A percentile compares a stretch with the other conserved stretches of the same genome.
These are phyloP conservation scores for Bruguiera hainesii DNA, from an alignment of 441 rosid genomes.

Conservation along the genomic window DNA sequence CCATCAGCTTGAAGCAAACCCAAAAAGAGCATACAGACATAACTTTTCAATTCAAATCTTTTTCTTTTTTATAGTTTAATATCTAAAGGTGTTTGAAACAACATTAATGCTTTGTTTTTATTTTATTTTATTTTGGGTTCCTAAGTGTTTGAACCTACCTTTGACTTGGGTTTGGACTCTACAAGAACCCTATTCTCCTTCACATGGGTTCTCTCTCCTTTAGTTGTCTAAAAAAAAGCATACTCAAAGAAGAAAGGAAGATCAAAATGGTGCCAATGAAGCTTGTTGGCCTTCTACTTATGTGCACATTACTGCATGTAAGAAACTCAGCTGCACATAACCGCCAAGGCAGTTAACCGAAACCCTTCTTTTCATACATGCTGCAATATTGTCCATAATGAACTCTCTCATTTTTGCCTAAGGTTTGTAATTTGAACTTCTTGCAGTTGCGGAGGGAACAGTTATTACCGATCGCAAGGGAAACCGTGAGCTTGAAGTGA, in stretches of 20 bases:
- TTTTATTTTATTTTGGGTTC: constrained; percentile 21
- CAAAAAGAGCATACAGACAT: background rate
- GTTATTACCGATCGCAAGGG: too few species aligned
- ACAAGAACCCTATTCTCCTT: background rate
- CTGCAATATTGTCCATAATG: background rate
- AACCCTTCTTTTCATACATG: background rate
- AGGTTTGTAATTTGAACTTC: background rate
- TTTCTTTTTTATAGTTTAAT: background rate
- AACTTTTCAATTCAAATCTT: constrained; percentile 22
- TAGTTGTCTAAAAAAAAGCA: background rate
- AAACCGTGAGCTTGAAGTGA: background rate
- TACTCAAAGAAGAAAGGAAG: constrained; percentile 25
- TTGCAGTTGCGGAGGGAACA: background rate
- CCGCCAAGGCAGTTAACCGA: constrained; percentile 25
- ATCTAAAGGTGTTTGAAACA: too few species aligned
- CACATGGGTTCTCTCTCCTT: background rate
- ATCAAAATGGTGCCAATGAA: constrained; percentile 23
- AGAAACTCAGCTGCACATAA: constrained; percentile 19
- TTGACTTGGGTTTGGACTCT: background rate
- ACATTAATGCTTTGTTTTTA: constrained; percentile 7
- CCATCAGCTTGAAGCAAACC: constrained; percentile 24
- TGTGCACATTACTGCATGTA: constrained; percentile 24
- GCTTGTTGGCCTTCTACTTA: constrained; percentile 22
- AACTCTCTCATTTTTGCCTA: background rate
- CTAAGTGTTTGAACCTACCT: constrained; percentile 14